A percentile compares a stretch with the other conserved stretches of the same genome.
Evolutionary conservation across 257 asterid genomes (phyloP).

Genomic region (Anisodus tanguticus): DNA sequence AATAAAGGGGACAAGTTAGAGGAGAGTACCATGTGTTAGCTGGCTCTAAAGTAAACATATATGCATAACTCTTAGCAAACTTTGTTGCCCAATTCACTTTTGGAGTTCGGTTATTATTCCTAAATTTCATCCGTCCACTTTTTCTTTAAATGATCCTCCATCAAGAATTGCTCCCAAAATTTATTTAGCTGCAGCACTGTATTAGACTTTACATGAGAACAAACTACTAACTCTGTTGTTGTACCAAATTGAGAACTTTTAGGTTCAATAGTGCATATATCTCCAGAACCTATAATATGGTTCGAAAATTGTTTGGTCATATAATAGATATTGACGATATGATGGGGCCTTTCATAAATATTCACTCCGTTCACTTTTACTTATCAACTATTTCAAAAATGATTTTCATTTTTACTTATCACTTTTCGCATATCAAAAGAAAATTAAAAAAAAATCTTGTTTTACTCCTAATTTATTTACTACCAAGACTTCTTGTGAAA

Average conservation of each 20-base stretch:
- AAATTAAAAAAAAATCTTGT: no score
- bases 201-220: not conserved
- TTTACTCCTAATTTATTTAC: no score
- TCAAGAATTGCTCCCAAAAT: slow-evolving; percentile 16
- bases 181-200: not conserved
- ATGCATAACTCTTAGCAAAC: not conserved
- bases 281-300: not conserved
- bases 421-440: no score
- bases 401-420: no score
- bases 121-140: not conserved
- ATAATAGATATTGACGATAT: no score
- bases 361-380: no score
- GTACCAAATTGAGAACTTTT: not conserved
- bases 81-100: not conserved
- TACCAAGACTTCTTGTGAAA: no score
- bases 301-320: not conserved
- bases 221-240: not conserved
- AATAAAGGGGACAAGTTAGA: no score
- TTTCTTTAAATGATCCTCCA: not conserved
- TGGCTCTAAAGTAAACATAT: not conserved
- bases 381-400: no score
- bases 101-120: not conserved
- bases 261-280: not conserved
- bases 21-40: no score
- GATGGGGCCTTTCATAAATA: no score